Base-by-base conservation (phyloP, 495 filamentous ascomycete genomes). In the Penicillium pulvis region DNA sequence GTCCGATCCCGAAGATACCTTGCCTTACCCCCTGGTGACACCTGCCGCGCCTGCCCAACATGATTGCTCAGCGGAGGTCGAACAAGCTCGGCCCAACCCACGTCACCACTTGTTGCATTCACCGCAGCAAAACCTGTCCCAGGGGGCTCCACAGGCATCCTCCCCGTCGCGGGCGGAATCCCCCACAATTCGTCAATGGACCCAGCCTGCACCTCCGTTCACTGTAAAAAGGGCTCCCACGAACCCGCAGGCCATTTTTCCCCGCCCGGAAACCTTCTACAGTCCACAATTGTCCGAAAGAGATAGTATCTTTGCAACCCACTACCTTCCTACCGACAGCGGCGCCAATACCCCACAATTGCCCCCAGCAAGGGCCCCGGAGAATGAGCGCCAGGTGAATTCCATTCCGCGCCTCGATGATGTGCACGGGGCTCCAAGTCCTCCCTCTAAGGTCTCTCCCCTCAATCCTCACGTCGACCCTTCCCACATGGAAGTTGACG, bases 231-330 rank as follows among this genome's bases (percentile, higher is more conserved):
- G 71, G 62, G 57, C 71, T 24, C 56, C 65, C 10, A 73, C 68
- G 31, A 58, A 55, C 53, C 71, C 73, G 11, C 48, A 65, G 44
- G 73, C 74, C 44, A 63, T 58, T 39, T 54, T 59, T 28, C 57
- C 69, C 60, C 67, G 64, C 53, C 66, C 63, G 26, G 64, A 67
- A 57, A 53, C 56, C 39, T 65, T 68, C 28, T 65, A 79, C 36
- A 70, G 60, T 46, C 83, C 82, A 28, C 83, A 83, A 68, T 68
- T 87, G 63, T 83, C 82, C 12, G 84, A 87, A 62, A 70, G 85
- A 54, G 85, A 87, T 56, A 84, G 81, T 67, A 87, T 87, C 68
- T 86, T 86, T 62, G 84, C 85, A 44, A 85, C 83, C 2, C 79
- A 84, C 57, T 87, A 86, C 64, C 69, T 80, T 0, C 74, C 73